Conservation (phyloP, 805 yeast species). For the Zygosaccharomyces bailii region DNA sequence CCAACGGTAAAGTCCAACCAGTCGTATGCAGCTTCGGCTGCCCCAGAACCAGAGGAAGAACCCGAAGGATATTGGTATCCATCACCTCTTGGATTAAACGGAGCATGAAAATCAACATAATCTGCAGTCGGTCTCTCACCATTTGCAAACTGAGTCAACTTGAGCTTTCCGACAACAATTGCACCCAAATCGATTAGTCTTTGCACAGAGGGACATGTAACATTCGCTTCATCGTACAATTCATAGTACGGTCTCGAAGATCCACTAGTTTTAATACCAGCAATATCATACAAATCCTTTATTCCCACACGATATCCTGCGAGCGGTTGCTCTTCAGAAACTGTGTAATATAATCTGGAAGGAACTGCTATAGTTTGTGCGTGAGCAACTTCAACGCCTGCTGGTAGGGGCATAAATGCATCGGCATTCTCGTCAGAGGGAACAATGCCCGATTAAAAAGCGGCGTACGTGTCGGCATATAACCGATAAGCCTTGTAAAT, state of each 20-base stretch:
- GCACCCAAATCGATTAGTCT: constrained; percentile 4
- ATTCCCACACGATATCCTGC: constrained; percentile 5
- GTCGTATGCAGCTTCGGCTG: constrained; percentile 5
- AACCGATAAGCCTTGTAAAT: constrained; percentile 3
- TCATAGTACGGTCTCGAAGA: constrained; percentile 2
- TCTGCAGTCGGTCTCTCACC: constrained; percentile 2
- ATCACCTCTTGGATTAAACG: constrained; percentile 5
- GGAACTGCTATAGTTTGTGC: constrained; percentile 6
- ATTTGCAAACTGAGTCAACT: constrained; percentile 6
- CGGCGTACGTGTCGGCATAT: constrained; percentile 4
- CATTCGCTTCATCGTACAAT: constrained; percentile 2
- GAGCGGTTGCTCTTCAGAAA: constrained; percentile 4
- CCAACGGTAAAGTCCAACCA: constrained; percentile 5
- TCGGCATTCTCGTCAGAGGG: constrained; percentile 5
- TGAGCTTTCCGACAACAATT: constrained; percentile 2
- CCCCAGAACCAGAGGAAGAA: constrained; percentile 5
- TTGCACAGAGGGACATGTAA: constrained; percentile 6
- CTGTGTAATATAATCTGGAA: constrained; percentile 3
- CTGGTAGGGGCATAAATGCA: constrained; percentile 4
- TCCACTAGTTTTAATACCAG: constrained; percentile 4
- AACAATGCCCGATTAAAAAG: constrained; percentile 4
- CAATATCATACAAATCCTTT: constrained; percentile 5
- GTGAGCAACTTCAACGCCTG: constrained; percentile 4
- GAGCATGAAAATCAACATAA: constrained; percentile 4
- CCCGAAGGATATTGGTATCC: constrained; percentile 4